phyloP scores from a whole-genome alignment of 1,284 basidiomycete genomes.

The Ganoderma meredithae region DNA sequence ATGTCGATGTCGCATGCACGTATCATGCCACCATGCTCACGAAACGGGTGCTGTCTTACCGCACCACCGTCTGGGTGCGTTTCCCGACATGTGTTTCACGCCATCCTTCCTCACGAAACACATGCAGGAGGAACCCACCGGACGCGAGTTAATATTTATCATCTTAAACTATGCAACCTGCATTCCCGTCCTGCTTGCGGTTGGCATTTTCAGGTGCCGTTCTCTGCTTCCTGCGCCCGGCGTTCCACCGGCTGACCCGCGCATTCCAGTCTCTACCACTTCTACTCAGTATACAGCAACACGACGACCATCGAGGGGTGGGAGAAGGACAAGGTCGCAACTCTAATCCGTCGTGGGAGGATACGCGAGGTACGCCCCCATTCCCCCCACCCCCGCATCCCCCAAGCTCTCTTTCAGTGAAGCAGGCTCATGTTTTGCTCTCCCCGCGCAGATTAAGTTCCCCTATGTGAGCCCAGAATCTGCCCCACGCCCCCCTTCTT shows the following conservation, averaged over 20 bases:
- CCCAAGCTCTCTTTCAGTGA: neutral
- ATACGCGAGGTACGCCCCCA: conserved; percentile 72
- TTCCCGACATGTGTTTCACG: neutral
- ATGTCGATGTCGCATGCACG: conserved; percentile 86
- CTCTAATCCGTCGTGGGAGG: conserved; percentile 85
- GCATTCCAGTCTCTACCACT: conserved; percentile 74
- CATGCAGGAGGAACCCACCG: conserved; percentile 72
- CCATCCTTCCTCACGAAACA: conserved; percentile 9
- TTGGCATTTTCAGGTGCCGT: conserved; percentile 83
- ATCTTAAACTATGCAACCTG: conserved; percentile 90
- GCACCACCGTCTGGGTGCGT: conserved; percentile 64
- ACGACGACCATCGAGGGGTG: conserved; percentile 97
- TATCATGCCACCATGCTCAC: conserved; percentile 87
- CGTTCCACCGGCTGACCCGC: neutral
- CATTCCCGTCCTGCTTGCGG: conserved; percentile 84
- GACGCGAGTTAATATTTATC: conserved; percentile 80
- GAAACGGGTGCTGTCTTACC: conserved; percentile 56
- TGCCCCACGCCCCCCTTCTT: conserved; percentile 7
- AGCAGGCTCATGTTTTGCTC: neutral
- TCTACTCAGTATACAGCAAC: conserved; percentile 83
- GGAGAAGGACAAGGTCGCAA: conserved; percentile 96
- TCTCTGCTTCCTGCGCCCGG: neutral
- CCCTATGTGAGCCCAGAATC: conserved; percentile 76
- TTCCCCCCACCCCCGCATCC: neutral
- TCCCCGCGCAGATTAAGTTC: conserved; percentile 74